Conservation (phyloP, 2,329 filamentous ascomycete species). For the Pseudocercospora macadamiae region DNA sequence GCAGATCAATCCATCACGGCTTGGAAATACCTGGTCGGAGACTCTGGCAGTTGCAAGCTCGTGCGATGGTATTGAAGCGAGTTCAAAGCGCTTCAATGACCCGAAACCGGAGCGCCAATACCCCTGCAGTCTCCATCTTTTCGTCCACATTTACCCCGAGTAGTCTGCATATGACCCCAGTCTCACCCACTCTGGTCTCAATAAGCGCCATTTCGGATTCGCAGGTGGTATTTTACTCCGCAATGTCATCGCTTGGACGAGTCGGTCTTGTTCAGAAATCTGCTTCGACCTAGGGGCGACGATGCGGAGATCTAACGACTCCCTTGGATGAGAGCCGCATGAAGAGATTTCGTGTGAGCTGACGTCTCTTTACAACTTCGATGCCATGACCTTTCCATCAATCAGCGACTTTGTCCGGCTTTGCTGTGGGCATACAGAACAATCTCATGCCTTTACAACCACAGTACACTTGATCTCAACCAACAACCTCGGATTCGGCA, state of each 20-base stretch:
- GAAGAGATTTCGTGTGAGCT: too few relatives aligned
- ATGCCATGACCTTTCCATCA: background rate
- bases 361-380: background rate
- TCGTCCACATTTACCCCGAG: constrained; percentile 7
- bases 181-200: background rate
- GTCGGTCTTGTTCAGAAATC: background rate
- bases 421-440: background rate
- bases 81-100: too few relatives aligned
- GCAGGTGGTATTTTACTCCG: background rate
- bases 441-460: constrained; percentile 9
- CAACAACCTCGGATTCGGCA: constrained; percentile 17
- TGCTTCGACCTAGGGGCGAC: too few relatives aligned
- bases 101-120: too few relatives aligned
- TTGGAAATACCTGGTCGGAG: background rate
- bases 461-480: constrained; percentile 19
- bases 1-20: background rate
- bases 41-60: background rate
- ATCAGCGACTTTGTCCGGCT: background rate
- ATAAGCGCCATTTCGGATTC: background rate
- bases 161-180: background rate
- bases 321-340: too few relatives aligned
- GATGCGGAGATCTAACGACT: too few relatives aligned
- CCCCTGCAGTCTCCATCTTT: constrained; percentile 3
- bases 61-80: background rate
- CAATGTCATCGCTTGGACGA: background rate